These are phyloP conservation scores for Bacidia gigantensis DNA, from an alignment of 495 filamentous ascomycete species.

Conservation along the genomic window DNA sequence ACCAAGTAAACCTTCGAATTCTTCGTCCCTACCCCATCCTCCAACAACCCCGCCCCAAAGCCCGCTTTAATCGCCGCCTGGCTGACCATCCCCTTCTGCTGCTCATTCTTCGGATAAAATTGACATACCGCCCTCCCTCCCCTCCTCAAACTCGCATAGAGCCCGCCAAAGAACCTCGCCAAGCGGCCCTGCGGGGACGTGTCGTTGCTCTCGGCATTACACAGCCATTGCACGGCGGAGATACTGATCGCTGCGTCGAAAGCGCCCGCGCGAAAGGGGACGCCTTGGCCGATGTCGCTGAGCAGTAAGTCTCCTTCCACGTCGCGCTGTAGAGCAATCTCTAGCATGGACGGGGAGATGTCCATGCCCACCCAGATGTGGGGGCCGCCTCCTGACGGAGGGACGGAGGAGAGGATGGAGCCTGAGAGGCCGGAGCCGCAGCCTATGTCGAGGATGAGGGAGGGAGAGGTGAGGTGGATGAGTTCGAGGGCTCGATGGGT, in stretches of 20 bases:
- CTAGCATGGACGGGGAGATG: conserved; percentile 83
- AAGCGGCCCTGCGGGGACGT: conserved; percentile 64
- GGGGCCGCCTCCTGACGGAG: conserved; percentile 57
- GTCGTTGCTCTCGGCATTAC: conserved; percentile 81
- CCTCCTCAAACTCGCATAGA: conserved; percentile 70
- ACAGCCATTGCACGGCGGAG: conserved; percentile 92
- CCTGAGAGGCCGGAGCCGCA: conserved; percentile 92
- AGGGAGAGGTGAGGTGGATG: conserved; percentile 65
- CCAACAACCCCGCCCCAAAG: conserved; percentile 86
- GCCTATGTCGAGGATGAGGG: conserved; percentile 84
- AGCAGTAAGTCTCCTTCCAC: conserved; percentile 86
- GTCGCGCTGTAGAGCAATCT: conserved; percentile 78
- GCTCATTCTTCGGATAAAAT: conserved; percentile 94
- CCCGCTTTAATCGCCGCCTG: conserved; percentile 79
- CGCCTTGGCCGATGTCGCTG: conserved; percentile 86
- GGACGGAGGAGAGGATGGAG: conserved; percentile 65
- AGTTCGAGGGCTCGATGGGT: conserved; percentile 83
- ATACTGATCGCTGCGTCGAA: conserved; percentile 96
- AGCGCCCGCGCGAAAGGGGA: conserved; percentile 81
- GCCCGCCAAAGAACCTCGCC: conserved; percentile 76
- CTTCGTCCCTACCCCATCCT: conserved; percentile 93
- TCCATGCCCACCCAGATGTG: conserved; percentile 96
- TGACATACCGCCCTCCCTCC: conserved; percentile 90
- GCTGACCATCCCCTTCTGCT: conserved; percentile 82
- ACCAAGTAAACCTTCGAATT: conserved; percentile 90